Percentiles rank a stretch among this genome's conserved stretches.
These are phyloP conservation scores for Limnanthes douglasii DNA, from an alignment of 345 rosid species.

Conservation along the genomic window DNA sequence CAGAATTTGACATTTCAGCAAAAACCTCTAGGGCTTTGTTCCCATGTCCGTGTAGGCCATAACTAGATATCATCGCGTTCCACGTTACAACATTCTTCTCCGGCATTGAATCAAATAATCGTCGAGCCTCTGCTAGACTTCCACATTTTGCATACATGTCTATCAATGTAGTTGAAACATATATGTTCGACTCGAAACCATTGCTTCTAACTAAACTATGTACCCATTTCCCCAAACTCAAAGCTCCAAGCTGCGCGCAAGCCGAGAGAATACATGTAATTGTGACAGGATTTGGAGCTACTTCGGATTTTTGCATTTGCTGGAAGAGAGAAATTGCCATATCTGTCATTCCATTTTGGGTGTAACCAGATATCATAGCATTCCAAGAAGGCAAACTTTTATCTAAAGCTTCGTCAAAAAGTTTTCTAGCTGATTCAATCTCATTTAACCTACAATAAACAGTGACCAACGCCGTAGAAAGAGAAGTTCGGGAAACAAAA, in stretches of 20 bases:
- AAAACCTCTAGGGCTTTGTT: slow-evolving; percentile 46
- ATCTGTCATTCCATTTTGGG: slow-evolving; percentile 65
- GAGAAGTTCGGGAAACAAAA: slow-evolving; percentile 27
- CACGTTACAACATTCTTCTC: slow-evolving; percentile 70
- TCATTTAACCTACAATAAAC: slow-evolving; percentile 50
- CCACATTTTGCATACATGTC: slow-evolving; percentile 89
- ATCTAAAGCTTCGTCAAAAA: slow-evolving; percentile 38
- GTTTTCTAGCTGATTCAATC: slow-evolving; percentile 31
- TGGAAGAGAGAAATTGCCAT: slow-evolving; percentile 48
- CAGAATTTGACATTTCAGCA: slow-evolving; percentile 33
- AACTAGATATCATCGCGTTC: slow-evolving; percentile 75
- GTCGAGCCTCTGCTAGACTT: slow-evolving; percentile 44
- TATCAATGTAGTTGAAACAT: slow-evolving; percentile 58
- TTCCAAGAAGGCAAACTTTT: slow-evolving; percentile 74
- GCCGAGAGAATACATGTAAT: slow-evolving; percentile 63
- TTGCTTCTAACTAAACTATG: slow-evolving; percentile 33
- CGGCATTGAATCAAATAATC: slow-evolving; percentile 36
- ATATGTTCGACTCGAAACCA: slow-evolving; percentile 40
- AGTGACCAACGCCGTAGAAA: slow-evolving; percentile 50
- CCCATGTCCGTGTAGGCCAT: slow-evolving; percentile 78
- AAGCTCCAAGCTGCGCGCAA: slow-evolving; percentile 61
- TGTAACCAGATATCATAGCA: slow-evolving; percentile 72
- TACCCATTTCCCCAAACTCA: slow-evolving; percentile 64
- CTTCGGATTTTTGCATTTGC: slow-evolving; percentile 37
- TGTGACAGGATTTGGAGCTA: slow-evolving; percentile 51